Evolutionary conservation across 495 filamentous ascomycete species (phyloP), one percentile per base, ranked within the genome.

Genomic region (Penicillium soppii): DNA sequence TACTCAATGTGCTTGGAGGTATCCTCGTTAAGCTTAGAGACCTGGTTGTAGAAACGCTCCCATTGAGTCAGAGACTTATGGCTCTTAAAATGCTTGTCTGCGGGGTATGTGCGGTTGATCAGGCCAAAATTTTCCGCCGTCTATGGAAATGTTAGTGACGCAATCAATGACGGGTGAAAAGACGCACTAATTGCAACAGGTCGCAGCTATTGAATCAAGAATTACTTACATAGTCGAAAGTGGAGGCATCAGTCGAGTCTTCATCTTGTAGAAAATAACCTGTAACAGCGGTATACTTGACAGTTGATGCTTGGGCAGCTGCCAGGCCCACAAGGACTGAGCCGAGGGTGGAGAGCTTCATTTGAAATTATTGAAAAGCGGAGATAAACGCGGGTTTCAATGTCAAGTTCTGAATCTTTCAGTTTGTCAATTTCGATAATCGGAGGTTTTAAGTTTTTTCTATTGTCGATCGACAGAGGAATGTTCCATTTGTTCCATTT

Each of bases 241-340:
- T 80, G 10, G 69, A 67, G 1, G 82, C 57, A 59, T 88, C 74
- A 2, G 87, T 91, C 7, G 72, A 63, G 1, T 70, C 69, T 41
- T 87, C 76, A 66, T 90, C 87, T 64, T 91, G 88, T 13, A 80
- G 65, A 61, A 91, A 91, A 62, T 83, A 88, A 1, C 84, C 88
- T 5, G 80, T 71, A 10, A 90, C 80, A 5, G 81, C 82, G 2
- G 79, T 78, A 59, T 89, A 90, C 42, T 82, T 75, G 41, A 86
- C 70, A 33, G 57, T 58, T 0, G 59, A 46, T 2, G 65, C 65
- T 7, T 61, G 54, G 1, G 53, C 63, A 16, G 58, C 50, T 36
- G 56, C 50, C 13, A 67, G 54, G 26, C 54, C 63, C 30, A 67
- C 25, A 21, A 65, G 55, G 35, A 59, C 50, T 29, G 41, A 36